Percentiles rank a stretch among this genome's conserved stretches.
These are phyloP conservation scores for Yamadazyma triangularis DNA, from an alignment of 1,139 yeast species.

Conservation along the genomic window DNA sequence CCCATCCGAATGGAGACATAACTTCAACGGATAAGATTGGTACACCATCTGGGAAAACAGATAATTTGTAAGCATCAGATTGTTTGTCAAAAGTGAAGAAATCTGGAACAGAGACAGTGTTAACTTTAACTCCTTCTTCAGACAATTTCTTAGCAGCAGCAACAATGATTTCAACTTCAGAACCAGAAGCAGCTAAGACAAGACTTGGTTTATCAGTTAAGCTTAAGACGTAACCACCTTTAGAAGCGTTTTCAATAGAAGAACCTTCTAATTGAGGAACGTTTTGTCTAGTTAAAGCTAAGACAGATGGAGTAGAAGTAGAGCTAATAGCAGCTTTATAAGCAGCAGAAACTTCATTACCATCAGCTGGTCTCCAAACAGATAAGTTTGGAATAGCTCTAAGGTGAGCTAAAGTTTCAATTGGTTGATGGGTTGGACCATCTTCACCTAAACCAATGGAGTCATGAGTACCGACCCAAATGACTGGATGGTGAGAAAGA, in stretches of 20 bases:
- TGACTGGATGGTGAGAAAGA: conserved; percentile 86
- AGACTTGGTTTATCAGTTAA: conserved; percentile 66
- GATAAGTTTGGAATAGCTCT: conserved; percentile 93
- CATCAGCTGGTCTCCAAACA: conserved; percentile 99
- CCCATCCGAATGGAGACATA: conserved; percentile 89
- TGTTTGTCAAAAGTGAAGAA: conserved; percentile 87
- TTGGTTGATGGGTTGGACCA: conserved; percentile 99
- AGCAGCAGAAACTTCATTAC: conserved; percentile 98
- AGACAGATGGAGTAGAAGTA: conserved; percentile 75
- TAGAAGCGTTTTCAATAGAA: conserved; percentile 81
- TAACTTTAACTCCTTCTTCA: conserved; percentile 52
- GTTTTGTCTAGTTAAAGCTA: conserved; percentile 97
- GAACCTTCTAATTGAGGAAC: conserved; percentile 96
- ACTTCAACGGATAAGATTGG: conserved; percentile 96
- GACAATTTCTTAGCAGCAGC: conserved; percentile 69
- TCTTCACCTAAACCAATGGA: conserved; percentile 99
- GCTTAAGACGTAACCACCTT: conserved; percentile 89
- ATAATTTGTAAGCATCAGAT: conserved; percentile 69
- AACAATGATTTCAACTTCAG: conserved; percentile 84
- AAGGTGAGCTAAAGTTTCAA: conserved; percentile 96
- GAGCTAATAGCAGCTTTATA: conserved; percentile 75
- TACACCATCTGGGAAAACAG: conserved; percentile 90
- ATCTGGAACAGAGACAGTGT: conserved; percentile 92
- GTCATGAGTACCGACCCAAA: conserved; percentile 99
- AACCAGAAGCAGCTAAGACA: conserved; percentile 88